Base-by-base conservation (phyloP, 495 filamentous ascomycete species). In the Pyronema omphalodes region DNA sequence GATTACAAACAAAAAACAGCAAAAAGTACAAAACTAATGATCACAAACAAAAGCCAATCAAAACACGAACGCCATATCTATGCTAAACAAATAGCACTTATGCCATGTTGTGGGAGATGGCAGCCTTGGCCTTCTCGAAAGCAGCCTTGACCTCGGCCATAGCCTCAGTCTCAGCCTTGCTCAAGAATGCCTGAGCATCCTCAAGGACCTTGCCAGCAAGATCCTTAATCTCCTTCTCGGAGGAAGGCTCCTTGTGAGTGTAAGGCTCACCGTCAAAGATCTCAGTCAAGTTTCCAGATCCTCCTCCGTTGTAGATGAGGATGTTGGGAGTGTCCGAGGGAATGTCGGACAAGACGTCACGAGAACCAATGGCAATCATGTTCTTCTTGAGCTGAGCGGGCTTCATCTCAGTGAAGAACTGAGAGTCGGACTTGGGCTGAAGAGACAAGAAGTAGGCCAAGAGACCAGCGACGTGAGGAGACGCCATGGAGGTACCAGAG, bases 401-500 rank as follows among this genome's bases (percentile, higher is more conserved):
- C 36, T 88, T 93, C 67, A 96, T 86, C 53, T 80, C 86, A 66
- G 94, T 79, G 56, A 88, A 83, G 66, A 83, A 99, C 52, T 81
- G 85, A 53, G 93, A 96, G 69, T 88, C 84, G 57, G 76, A 75
- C 55, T 82, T 69, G 23, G 93, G 93, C 70, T 95, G 88, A 33
- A 99, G 83, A 55, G 93, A 99, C 44, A 99, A 80, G 71, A 89
- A 84, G 76, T 99, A 99, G 69, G 93, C 93, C 60, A 94, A 73
- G 50, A 99, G 83, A 77, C 93, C 93, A 55, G 82, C 82, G 64
- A 99, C 84, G 67, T 99, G 93, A 60, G 93, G 93, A 35, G 89
- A 95, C 53, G 93, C 93, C 93, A 99, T 99, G 29, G 93, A 99
- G 55, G 93, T 99, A 60, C 93, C 93, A 29, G 93, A 99, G 73